Evolutionary conservation across 1,139 yeast genomes (phyloP).

Genomic region (Martiniozyma asiatica): DNA sequence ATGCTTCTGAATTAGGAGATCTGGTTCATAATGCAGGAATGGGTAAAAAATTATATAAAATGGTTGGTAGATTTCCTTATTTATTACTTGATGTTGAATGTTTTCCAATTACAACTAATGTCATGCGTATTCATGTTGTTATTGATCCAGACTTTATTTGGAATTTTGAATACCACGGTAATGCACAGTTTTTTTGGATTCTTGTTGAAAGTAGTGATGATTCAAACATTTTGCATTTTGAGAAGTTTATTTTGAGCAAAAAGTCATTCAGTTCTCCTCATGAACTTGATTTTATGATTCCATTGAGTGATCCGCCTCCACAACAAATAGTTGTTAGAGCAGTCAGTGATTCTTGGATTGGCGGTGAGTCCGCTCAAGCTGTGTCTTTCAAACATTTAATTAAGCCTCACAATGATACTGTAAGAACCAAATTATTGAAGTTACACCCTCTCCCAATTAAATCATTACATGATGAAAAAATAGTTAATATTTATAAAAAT

Average conservation of each 20-base stretch:
- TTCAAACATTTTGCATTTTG: slow-evolving; percentile 67
- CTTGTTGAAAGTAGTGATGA: slow-evolving; percentile 79
- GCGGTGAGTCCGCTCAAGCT: slow-evolving; percentile 65
- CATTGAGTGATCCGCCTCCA: slow-evolving; percentile 78
- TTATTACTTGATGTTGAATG: slow-evolving; percentile 65
- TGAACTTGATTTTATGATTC: slow-evolving; percentile 86
- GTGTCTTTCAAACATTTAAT: slow-evolving; percentile 86
- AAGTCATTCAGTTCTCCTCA: slow-evolving; percentile 43
- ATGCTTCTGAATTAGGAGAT: slow-evolving; percentile 72
- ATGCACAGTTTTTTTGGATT: slow-evolving; percentile 83
- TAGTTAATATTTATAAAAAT: slow-evolving; percentile 55
- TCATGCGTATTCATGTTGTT: slow-evolving; percentile 65
- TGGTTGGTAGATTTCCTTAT: slow-evolving; percentile 65
- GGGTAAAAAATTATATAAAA: slow-evolving; percentile 51
- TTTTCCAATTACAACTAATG: slow-evolving; percentile 83
- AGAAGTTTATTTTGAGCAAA: slow-evolving; percentile 58
- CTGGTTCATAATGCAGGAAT: slow-evolving; percentile 68
- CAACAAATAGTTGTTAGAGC: slow-evolving; percentile 74
- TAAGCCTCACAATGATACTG: slow-evolving; percentile 77
- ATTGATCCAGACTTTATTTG: slow-evolving; percentile 71
- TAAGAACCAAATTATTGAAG: slow-evolving; percentile 67
- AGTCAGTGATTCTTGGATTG: slow-evolving; percentile 81
- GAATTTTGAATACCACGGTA: slow-evolving; percentile 76
- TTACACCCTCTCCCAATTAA: slow-evolving; percentile 78
- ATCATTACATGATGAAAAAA: slow-evolving; percentile 58